phyloP scores from a whole-genome alignment of 2,329 filamentous ascomycete species.

The Laburnicola sp. region DNA sequence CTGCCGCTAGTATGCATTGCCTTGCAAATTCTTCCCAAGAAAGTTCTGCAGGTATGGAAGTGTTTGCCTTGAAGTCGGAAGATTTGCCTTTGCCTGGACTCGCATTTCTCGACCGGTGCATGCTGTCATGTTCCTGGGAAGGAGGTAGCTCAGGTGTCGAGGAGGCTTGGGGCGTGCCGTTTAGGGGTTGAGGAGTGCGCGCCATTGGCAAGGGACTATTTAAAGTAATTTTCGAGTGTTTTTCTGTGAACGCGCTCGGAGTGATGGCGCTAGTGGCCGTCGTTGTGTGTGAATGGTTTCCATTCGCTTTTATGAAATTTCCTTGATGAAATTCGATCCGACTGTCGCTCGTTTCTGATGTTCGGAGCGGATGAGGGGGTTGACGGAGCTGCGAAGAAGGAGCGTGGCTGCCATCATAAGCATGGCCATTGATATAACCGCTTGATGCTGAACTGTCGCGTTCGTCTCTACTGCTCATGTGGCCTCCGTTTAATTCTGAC shows the following conservation, averaged over 20 bases:
- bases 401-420: slow-evolving; percentile 31
- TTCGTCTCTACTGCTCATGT: slow-evolving; percentile 38
- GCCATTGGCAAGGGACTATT: slow-evolving; percentile 23
- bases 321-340: slow-evolving; percentile 14
- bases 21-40: slow-evolving; percentile 78
- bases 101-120: slow-evolving; percentile 25
- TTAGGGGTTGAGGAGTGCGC: slow-evolving; percentile 27
- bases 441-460: slow-evolving; percentile 36
- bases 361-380: slow-evolving; percentile 29
- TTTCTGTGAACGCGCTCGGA: slow-evolving; percentile 11
- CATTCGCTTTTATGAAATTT: slow-evolving; percentile 17
- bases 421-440: slow-evolving; percentile 33
- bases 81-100: slow-evolving; percentile 28
- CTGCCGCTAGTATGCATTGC: slow-evolving; percentile 86
- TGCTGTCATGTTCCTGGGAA: slow-evolving; percentile 22
- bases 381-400: slow-evolving; percentile 34
- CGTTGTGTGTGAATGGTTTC: slow-evolving; percentile 11
- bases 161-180: slow-evolving; percentile 31
- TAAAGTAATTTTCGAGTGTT: slow-evolving; percentile 18
- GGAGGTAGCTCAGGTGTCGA: slow-evolving; percentile 38
- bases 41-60: slow-evolving; percentile 79
- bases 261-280: slow-evolving; percentile 15
- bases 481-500: slow-evolving; percentile 40
- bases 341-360: slow-evolving; percentile 21
- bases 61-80: slow-evolving; percentile 59